Evolutionary conservation across 1,284 basidiomycete species (phyloP), one percentile per base, ranked within the genome.

Genomic region (Inonotus obliquus): DNA sequence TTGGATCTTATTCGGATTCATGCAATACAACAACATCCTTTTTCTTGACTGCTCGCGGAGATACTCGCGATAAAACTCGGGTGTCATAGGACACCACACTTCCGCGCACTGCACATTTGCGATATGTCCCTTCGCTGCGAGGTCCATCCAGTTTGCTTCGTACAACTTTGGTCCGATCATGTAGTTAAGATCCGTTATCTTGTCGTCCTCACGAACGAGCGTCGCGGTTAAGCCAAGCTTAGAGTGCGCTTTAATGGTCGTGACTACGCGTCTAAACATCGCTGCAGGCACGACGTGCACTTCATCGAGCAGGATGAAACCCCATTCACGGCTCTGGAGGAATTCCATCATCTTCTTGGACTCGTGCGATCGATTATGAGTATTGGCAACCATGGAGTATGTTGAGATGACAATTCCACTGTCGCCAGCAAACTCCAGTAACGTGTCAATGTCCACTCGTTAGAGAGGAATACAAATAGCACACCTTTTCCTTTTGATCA

Each of bases 61-160:
- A 72, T 99, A 99, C 76, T 99, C 96, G 69, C 94, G 89, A 74
- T 99, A 99, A 73, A 99, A 99, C 73, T 99, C 96, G n/a, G 97
- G 96, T 35, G 97, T 98, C 97, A 99, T 99, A 9, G 95, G 94
- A 72, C 97, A 99, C 97, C 97, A 99, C 5, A 99, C 97, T 76
- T 99, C 97, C 14, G 97, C 97, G 73, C 96, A 98, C 84, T 98
- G 97, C 21, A 99, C 97, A 68, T 97, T 99, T 4, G 97, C 97
- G 71, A 99, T 99, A 74, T 99, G 97, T 0, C 97, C 97, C 74
- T 99, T 98, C 63, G 94, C 94, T 35, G 97, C 97, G 67, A 99
- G 85, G 75, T 99, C 97, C 96, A 99, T 99, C 97, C 97, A 99
- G 73, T 99, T 99, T 6, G 97, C 97, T 76, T 99, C 97, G 74